Evolutionary conservation across 345 rosid genomes (phyloP), one percentile per base, ranked within the genome.

Genomic region (Conringia planisiliqua): DNA sequence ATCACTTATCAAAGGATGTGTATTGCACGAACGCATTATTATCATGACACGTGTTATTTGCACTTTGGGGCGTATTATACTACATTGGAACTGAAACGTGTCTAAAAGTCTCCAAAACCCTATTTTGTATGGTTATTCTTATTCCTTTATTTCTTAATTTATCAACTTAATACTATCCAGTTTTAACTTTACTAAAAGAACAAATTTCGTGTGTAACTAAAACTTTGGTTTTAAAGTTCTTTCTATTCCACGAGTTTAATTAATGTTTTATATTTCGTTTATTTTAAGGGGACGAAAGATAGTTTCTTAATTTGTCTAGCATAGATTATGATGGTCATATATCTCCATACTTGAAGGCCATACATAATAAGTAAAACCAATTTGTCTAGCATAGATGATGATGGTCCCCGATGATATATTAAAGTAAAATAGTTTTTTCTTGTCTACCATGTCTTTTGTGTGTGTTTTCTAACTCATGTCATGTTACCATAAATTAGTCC

Each of bases 1-100:
- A 17, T 48, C 61, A 30, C 39, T 61, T 27, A 39, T 62, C 33
- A 51, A 29, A 18, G 57, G 50, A 30, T 29, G 39, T 73, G 55
- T 14, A 30, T 10, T 64, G 46, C 78, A 65, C 50, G 50, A 73
- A 44, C 58, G 16, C 66, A 56, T 43, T 43, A 6, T 12, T 44
- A 20, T 65, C 30, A 16, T 1, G 65, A 65, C 71, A 38, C 59
- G 72, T 56, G 77, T 36, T 35, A 5, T 35, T 36, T 64, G 35
- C 47, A 55, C 57, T 64, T 54, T 32, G 27, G 57, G 22, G 29
- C n/a, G 55, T 63, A 16, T 4, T 13, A n/a, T n/a, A 20, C 7
- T 3, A 6, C 59, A 33, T 54, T 27, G 32, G 18, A 27, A 27
- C 11, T 54, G 59, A 54, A 13, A 54, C 59, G 58, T 52, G 58